A percentile compares a stretch with the other conserved stretches of the same genome.
Evolutionary conservation across 768 basidiomycete species (phyloP).

Genomic region (Amanita thiersii): DNA sequence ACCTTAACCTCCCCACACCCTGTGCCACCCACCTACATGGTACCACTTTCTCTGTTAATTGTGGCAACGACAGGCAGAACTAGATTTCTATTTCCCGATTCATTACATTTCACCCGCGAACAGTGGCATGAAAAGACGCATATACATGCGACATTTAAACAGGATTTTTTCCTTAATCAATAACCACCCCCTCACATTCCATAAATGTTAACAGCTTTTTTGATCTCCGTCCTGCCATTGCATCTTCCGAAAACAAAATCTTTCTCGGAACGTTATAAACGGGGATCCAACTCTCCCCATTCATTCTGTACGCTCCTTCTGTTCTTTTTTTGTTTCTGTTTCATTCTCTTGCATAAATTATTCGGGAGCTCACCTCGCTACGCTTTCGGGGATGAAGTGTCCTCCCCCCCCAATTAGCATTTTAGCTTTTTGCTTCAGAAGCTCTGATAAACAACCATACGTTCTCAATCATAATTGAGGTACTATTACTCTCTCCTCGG

Average conservation of each 20-base stretch:
- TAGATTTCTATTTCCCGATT: neutral
- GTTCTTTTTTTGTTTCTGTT: neutral
- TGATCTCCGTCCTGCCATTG: no score
- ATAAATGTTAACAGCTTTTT: neutral
- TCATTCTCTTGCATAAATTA: no score
- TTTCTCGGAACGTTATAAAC: no score
- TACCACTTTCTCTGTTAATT: neutral
- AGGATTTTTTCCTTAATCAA: neutral
- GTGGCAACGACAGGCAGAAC: neutral
- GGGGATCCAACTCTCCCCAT: no score
- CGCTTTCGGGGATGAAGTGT: neutral
- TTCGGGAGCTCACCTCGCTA: no score
- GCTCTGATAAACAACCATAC: neutral
- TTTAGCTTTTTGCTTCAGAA: conserved; percentile 4
- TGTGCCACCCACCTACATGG: neutral
- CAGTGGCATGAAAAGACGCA: no score
- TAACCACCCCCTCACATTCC: no score
- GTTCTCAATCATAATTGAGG: neutral
- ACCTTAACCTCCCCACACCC: neutral
- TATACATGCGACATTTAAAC: no score
- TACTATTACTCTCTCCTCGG: neutral
- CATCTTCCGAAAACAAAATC: no score
- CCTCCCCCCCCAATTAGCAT: conserved; percentile 3
- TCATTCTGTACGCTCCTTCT: neutral
- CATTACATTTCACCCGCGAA: neutral